Evolutionary conservation across 2,329 filamentous ascomycete genomes (phyloP), one percentile per base, ranked within the genome.

Genomic region (Penicillium occitanis): DNA sequence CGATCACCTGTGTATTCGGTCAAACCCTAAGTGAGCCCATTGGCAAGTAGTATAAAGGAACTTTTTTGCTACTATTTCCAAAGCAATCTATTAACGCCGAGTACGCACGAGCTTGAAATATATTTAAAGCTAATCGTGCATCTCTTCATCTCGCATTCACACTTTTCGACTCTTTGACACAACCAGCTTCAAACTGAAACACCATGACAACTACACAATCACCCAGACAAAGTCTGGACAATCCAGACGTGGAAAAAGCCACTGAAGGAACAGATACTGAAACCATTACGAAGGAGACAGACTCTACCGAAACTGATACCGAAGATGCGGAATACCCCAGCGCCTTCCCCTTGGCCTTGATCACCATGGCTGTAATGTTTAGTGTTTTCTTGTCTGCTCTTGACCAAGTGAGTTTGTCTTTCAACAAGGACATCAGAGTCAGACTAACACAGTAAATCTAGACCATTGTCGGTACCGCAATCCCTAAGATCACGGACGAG

Each of bases 401-500:
- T 42, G 61, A 63, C 61, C 61, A 63, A 17, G 61, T 63, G 6
- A 33, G 48, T n/a, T n/a, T 33, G n/a, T n/a, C 33, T 40, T 28
- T 8, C 8, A 37, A 53, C 1, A 5, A n/a, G 6, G 5, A 5
- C 25, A 33, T 2, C 13, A 19, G 7, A 55, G 4, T 11, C 3
- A 33, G 37, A 11, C 19, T 28, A 22, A 59, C 22, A 22, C 14
- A 25, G 28, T 5, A 22, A 11, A 35, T n/a, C 28, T 51, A 64
- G 62, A 64, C 62, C 6, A 64, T 64, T 1, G 53, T 64, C 33
- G 62, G 62, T 35, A 64, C 62, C 42, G 62, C 62, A 2, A 64
- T 64, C 30, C 62, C 62, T n/a, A 59, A 58, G 19, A 64, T 75
- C 40, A 58, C 62, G 19, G 40, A 58, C 19, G 40, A 64, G 3